Evolutionary conservation across 2,329 filamentous ascomycete genomes (phyloP).

Genomic region (Talaromyces sp.): DNA sequence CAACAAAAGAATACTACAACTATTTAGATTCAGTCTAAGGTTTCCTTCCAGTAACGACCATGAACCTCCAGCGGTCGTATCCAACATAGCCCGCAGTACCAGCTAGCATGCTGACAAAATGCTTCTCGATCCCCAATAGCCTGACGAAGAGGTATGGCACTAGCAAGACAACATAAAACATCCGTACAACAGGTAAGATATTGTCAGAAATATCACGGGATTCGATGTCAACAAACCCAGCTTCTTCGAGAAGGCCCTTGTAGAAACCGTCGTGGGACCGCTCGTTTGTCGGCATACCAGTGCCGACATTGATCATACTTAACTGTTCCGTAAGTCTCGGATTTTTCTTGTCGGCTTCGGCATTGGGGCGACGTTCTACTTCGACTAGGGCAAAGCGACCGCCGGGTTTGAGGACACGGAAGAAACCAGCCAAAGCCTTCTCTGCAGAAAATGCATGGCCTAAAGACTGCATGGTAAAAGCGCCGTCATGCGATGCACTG

Average conservation of each 20-base stretch:
- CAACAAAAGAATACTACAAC: neutral
- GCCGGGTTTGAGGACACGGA: constrained; percentile 45
- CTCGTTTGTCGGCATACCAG: constrained; percentile 44
- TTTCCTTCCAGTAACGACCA: neutral
- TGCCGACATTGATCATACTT: constrained; percentile 36
- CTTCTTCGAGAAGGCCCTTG: constrained; percentile 32
- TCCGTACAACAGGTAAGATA: constrained; percentile 44
- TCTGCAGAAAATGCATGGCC: constrained; percentile 49
- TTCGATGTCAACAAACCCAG: constrained; percentile 42
- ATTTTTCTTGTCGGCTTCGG: constrained; percentile 24
- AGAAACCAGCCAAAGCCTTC: constrained; percentile 44
- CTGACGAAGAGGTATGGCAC: constrained; percentile 45
- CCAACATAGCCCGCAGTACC: neutral
- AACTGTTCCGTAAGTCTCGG: constrained; percentile 10
- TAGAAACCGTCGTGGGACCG: constrained; percentile 36
- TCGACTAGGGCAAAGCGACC: constrained; percentile 45
- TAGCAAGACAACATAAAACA: constrained; percentile 45
- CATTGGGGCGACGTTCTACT: constrained; percentile 38
- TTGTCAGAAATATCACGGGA: constrained; percentile 45
- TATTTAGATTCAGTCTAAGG: neutral
- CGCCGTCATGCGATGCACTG: constrained; percentile 42
- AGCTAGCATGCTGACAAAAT: constrained; percentile 48
- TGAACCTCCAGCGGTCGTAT: neutral
- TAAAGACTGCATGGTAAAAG: constrained; percentile 54
- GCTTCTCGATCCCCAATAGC: constrained; percentile 40